A percentile compares a stretch with the other conserved stretches of the same genome.
These are phyloP conservation scores for Monosporozyma siamensis DNA, from an alignment of 805 yeast genomes.

Conservation along the genomic window DNA sequence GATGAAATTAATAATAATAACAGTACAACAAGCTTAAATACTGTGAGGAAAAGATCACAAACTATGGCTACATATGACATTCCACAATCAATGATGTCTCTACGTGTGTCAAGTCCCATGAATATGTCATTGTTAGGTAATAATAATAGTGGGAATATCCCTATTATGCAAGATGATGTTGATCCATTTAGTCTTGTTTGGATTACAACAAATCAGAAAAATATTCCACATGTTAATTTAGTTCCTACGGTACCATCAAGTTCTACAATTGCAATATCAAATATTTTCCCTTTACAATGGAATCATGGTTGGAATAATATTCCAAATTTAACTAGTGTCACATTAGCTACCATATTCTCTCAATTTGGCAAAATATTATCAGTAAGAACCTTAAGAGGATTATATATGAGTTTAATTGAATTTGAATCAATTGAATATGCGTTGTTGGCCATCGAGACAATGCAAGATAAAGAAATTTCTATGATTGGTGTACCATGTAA, in stretches of 20 bases:
- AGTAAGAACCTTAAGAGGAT: slow-evolving; percentile 47
- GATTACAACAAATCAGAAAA: slow-evolving; percentile 53
- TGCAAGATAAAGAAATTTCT: slow-evolving; percentile 69
- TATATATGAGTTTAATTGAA: slow-evolving; percentile 54
- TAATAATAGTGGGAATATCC: slow-evolving; percentile 4
- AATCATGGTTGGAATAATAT: slow-evolving; percentile 47
- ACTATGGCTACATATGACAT: slow-evolving; percentile 8
- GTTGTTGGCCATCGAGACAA: slow-evolving; percentile 64
- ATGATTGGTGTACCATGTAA: slow-evolving; percentile 65
- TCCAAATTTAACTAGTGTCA: slow-evolving; percentile 33
- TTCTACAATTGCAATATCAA: slow-evolving; percentile 64
- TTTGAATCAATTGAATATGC: slow-evolving; percentile 67
- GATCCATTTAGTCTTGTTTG: slow-evolving; percentile 49
- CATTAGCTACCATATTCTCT: slow-evolving; percentile 50
- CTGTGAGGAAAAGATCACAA: slow-evolving; percentile 10
- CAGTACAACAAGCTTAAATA: background rate
- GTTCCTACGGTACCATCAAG: slow-evolving; percentile 66
- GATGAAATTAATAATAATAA: background rate
- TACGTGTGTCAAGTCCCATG: background rate
- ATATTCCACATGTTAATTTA: slow-evolving; percentile 65
- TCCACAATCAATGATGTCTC: slow-evolving; percentile 2
- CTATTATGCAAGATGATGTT: slow-evolving; percentile 43
- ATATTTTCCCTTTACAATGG: slow-evolving; percentile 38
- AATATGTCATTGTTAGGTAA: background rate
- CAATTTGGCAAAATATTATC: slow-evolving; percentile 54